These are phyloP conservation scores for Anastatica hierochuntica DNA, from an alignment of 345 rosid genomes.

Conservation along the genomic window DNA sequence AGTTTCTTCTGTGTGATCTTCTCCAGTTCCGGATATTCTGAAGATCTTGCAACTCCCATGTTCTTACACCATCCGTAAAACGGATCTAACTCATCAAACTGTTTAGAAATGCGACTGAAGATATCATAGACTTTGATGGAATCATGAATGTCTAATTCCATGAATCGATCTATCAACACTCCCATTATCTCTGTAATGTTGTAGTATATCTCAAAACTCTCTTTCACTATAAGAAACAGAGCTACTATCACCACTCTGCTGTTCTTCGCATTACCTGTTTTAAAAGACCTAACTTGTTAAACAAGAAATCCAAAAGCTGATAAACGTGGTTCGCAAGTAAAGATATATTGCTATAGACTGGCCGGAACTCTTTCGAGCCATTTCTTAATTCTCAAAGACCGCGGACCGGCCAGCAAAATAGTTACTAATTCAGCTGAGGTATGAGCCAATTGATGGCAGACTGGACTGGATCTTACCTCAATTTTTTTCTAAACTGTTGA, in stretches of 20 bases:
- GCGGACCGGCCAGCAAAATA: no score
- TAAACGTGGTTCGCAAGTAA: constrained; percentile 1
- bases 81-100: constrained; percentile 49
- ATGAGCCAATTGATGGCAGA: no score
- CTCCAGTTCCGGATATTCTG: constrained; percentile 76
- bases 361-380: no score
- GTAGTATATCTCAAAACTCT: constrained; percentile 65
- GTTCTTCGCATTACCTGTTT: constrained; percentile 49
- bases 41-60: constrained; percentile 51
- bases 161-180: constrained; percentile 53
- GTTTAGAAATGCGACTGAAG: constrained; percentile 50
- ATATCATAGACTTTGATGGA: constrained; percentile 56
- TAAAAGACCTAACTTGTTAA: constrained; percentile 1
- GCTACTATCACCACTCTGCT: constrained; percentile 70
- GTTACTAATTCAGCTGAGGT: no score
- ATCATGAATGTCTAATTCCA: constrained; percentile 52
- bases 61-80: constrained; percentile 67
- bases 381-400: no score
- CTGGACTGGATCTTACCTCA: no score
- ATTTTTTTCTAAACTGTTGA: no score
- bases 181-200: constrained; percentile 51
- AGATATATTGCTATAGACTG: no score
- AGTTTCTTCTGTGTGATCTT: constrained; percentile 69
- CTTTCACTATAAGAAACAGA: constrained; percentile 50
- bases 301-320: neutral